These are phyloP conservation scores for Allium sativum DNA, from an alignment of 106 monocot genomes.

Conservation along the genomic window DNA sequence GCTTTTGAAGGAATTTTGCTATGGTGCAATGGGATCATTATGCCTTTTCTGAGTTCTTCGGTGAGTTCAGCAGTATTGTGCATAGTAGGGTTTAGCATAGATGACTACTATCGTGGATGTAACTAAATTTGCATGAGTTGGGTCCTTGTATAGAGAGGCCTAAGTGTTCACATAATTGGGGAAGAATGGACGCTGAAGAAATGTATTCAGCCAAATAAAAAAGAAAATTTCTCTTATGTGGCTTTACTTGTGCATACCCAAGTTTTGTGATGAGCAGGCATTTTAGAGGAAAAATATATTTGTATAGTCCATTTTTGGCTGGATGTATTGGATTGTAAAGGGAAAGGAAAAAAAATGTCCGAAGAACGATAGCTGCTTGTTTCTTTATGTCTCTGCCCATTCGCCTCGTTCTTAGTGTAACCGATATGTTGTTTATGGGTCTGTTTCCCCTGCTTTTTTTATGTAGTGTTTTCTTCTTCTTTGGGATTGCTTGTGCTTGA, in stretches of 20 bases:
- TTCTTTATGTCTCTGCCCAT: neutral
- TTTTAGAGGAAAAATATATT: constrained; percentile 2
- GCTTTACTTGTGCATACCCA: neutral
- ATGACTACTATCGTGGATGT: constrained; percentile 2
- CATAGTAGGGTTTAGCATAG: constrained; percentile 14
- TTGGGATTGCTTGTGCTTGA: constrained; percentile 5
- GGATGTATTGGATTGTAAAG: constrained; percentile 11
- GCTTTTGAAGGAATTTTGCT: neutral
- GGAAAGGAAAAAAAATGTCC: neutral
- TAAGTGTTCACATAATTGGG: constrained; percentile 2
- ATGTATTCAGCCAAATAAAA: neutral
- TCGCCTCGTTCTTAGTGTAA: constrained; percentile 1
- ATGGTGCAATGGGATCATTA: neutral
- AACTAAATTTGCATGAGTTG: constrained; percentile 4
- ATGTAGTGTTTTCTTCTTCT: neutral
- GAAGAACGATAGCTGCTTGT: constrained; percentile 3
- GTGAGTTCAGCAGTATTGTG: constrained; percentile 11
- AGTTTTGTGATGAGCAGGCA: constrained; percentile 1
- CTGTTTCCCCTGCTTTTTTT: neutral
- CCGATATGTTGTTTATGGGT: neutral
- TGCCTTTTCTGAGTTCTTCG: neutral
- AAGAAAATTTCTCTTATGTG: too few species aligned
- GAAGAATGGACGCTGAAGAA: constrained; percentile 7
- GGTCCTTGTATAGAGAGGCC: constrained; percentile 25
- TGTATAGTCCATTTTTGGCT: constrained; percentile 22